These are phyloP conservation scores for Cercospora citrullina DNA, from an alignment of 2,329 filamentous ascomycete species.

Conservation along the genomic window DNA sequence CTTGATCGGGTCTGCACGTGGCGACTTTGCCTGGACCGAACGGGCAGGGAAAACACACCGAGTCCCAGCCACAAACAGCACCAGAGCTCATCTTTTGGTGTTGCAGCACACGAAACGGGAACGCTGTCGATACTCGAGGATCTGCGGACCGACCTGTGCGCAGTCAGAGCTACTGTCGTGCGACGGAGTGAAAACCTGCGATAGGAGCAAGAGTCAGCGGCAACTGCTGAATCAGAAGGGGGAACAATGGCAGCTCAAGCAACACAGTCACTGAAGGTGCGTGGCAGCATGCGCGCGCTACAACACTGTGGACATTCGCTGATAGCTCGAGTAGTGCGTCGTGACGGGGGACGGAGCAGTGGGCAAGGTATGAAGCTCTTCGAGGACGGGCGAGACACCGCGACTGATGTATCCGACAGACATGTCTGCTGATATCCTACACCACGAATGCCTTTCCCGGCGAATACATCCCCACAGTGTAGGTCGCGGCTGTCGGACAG, in stretches of 20 bases:
- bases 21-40: background rate
- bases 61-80: background rate
- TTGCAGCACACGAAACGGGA: background rate
- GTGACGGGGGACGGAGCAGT: constrained; percentile 99
- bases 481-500: constrained; percentile 24
- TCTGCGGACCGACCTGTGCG: background rate
- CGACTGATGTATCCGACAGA: constrained; percentile 57
- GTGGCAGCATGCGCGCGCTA: constrained; percentile 3
- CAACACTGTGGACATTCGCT: constrained; percentile 10
- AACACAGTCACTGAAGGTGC: constrained; percentile 89
- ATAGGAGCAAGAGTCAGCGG: constrained; percentile 8
- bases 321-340: constrained; percentile 61
- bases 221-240: constrained; percentile 2
- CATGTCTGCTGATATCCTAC: constrained; percentile 98
- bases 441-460: constrained; percentile 99
- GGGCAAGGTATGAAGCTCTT: constrained; percentile 72
- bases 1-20: background rate
- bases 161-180: constrained; percentile 12
- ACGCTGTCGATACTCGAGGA: background rate
- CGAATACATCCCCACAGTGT: constrained; percentile 99
- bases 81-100: background rate
- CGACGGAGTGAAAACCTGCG: constrained; percentile 3
- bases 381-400: background rate
- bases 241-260: constrained; percentile 48
- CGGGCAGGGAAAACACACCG: background rate